Conservation (phyloP, 805 yeast genomes). For the Metschnikowia arizonensis region DNA sequence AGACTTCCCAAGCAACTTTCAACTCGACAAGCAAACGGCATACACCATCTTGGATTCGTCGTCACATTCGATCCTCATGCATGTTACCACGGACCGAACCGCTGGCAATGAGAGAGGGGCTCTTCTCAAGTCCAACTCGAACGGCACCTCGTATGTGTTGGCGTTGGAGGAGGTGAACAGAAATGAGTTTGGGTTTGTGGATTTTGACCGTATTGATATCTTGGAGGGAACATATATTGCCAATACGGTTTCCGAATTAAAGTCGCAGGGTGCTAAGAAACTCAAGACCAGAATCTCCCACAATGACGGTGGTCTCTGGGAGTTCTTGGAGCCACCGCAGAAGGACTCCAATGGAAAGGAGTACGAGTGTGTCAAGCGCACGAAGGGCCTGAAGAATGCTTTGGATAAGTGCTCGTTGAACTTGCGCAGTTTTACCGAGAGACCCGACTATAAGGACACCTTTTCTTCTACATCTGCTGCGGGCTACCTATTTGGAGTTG, state of each 20-base stretch:
- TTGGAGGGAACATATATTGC: conserved; percentile 80
- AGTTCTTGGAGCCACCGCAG: conserved; percentile 62
- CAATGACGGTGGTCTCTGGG: conserved; percentile 92
- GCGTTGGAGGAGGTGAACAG: conserved; percentile 72
- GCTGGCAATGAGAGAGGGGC: conserved; percentile 64
- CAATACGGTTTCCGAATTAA: conserved; percentile 61
- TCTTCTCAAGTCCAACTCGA: conserved; percentile 80
- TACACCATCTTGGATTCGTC: conserved; percentile 77
- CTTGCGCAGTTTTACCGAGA: conserved; percentile 86
- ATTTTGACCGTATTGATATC: conserved; percentile 78
- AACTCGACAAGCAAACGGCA: conserved; percentile 50
- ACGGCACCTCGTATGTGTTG: conserved; percentile 81
- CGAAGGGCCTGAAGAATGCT: conserved; percentile 22
- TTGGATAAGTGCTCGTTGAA: conserved; percentile 70
- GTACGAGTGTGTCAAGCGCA: conserved; percentile 46
- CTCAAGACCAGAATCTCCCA: conserved; percentile 73
- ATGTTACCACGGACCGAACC: conserved; percentile 62
- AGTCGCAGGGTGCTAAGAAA: conserved; percentile 45
- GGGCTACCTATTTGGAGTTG: conserved; percentile 88
- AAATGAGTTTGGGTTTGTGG: conserved; percentile 70
- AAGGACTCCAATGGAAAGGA: conserved; percentile 57
- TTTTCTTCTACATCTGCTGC: conserved; percentile 84
- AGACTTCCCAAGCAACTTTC: conserved; percentile 62
- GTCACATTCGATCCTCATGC: conserved; percentile 72
- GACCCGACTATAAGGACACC: conserved; percentile 78